phyloP scores from a whole-genome alignment of 495 filamentous ascomycete species.

The Haplographium delicatum region DNA sequence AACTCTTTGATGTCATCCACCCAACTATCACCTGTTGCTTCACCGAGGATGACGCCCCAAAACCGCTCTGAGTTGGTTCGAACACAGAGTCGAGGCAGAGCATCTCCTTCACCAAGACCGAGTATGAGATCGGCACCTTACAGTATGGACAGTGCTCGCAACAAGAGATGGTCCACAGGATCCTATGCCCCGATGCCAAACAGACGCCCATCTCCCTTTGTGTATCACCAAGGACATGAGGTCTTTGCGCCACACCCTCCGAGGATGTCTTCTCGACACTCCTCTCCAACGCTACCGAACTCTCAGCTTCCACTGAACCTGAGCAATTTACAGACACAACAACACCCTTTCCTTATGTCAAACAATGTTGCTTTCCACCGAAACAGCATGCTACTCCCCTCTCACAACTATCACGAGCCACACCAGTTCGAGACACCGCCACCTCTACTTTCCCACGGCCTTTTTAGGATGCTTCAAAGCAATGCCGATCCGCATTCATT shows the following conservation, averaged over 20 bases:
- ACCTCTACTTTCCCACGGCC: slow-evolving; percentile 55
- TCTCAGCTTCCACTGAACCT: slow-evolving; percentile 47
- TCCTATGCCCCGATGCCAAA: slow-evolving; percentile 46
- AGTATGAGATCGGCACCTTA: slow-evolving; percentile 61
- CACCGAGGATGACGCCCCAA: slow-evolving; percentile 53
- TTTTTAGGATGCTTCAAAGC: slow-evolving; percentile 64
- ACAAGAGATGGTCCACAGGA: slow-evolving; percentile 69
- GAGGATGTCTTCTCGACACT: slow-evolving; percentile 40
- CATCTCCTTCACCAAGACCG: slow-evolving; percentile 61
- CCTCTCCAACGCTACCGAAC: slow-evolving; percentile 50
- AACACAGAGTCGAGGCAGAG: slow-evolving; percentile 53
- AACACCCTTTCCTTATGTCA: slow-evolving; percentile 46
- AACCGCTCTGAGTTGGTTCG: slow-evolving; percentile 49
- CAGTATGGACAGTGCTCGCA: slow-evolving; percentile 51
- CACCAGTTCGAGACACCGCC: slow-evolving; percentile 45
- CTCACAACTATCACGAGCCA: slow-evolving; percentile 29
- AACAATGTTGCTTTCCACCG: slow-evolving; percentile 41
- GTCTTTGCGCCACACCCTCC: slow-evolving; percentile 39
- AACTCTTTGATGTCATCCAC: slow-evolving; percentile 56
- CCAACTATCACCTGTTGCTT: slow-evolving; percentile 53
- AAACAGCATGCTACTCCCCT: slow-evolving; percentile 32
- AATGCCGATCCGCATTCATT: slow-evolving; percentile 59
- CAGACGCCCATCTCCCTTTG: slow-evolving; percentile 49
- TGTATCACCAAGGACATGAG: slow-evolving; percentile 46
- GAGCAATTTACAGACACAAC: slow-evolving; percentile 46